Conservation (phyloP, 2,329 filamentous ascomycete genomes). For the Fusarium avenaceum region DNA sequence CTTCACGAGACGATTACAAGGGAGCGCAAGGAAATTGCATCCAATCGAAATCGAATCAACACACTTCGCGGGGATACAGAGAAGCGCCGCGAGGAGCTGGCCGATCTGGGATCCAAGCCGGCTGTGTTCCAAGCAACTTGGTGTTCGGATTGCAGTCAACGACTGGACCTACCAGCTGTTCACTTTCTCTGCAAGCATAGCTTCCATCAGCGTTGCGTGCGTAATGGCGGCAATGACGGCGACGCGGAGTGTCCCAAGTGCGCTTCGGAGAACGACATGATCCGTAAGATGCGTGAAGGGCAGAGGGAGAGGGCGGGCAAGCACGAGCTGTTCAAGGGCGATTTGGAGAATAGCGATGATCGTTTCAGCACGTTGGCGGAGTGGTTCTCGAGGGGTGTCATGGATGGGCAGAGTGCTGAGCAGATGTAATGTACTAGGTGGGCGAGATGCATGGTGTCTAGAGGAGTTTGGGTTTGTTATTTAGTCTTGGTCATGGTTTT, state of each 20-base stretch:
- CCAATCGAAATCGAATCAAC: slow-evolving; percentile 83
- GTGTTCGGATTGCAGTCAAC: slow-evolving; percentile 83
- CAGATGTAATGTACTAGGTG: slow-evolving; percentile 13
- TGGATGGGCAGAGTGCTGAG: slow-evolving; percentile 66
- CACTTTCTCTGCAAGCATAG: slow-evolving; percentile 98
- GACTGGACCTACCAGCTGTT: slow-evolving; percentile 88
- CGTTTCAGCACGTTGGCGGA: slow-evolving; percentile 92
- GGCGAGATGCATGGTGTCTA: slow-evolving; percentile 29
- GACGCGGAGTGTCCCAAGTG: slow-evolving; percentile 89
- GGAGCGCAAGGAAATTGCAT: slow-evolving; percentile 85
- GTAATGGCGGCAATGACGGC: slow-evolving; percentile 64
- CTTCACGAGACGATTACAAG: slow-evolving; percentile 88
- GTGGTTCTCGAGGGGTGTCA: slow-evolving; percentile 95
- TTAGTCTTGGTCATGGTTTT: slow-evolving; percentile 9
- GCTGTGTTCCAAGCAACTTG: slow-evolving; percentile 91
- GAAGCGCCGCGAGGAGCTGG: slow-evolving; percentile 81
- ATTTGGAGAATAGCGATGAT: slow-evolving; percentile 81
- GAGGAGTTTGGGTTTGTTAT: slow-evolving; percentile 40
- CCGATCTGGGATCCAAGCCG: slow-evolving; percentile 82
- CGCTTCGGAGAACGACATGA: slow-evolving; percentile 85
- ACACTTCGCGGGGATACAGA: slow-evolving; percentile 89
- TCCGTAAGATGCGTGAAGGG: slow-evolving; percentile 85
- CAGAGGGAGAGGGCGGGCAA: slow-evolving; percentile 89
- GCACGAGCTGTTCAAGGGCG: slow-evolving; percentile 90
- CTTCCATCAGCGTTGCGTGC: slow-evolving; percentile 91